These are phyloP conservation scores for Spathaspora sp. DNA, from an alignment of 805 yeast species.

Conservation along the genomic window DNA sequence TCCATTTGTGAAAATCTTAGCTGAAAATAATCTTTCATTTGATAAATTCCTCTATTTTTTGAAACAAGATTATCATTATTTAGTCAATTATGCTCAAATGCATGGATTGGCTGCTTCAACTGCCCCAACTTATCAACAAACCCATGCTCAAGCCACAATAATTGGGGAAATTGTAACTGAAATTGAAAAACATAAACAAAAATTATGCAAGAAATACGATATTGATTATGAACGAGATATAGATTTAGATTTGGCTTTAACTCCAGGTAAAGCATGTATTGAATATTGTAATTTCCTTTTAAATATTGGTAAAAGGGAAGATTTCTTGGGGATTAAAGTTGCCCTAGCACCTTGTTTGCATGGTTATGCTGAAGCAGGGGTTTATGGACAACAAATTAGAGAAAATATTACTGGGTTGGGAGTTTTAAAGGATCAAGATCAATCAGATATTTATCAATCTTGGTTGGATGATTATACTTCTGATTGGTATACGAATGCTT, in stretches of 20 bases:
- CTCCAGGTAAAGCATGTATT: conserved; percentile 53
- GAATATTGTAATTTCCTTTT: conserved; percentile 60
- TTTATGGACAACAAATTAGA: conserved; percentile 22
- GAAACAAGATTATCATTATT: conserved; percentile 66
- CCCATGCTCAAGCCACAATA: conserved; percentile 48
- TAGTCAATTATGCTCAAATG: conserved; percentile 63
- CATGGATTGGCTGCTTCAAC: conserved; percentile 62
- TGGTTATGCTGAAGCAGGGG: conserved; percentile 64
- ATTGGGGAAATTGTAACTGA: conserved; percentile 53
- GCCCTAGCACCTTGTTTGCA: conserved; percentile 74
- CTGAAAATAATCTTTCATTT: conserved; percentile 47
- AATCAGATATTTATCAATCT: conserved; percentile 30
- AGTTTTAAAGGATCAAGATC: conserved; percentile 13
- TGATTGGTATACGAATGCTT: conserved; percentile 54
- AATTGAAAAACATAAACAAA: conserved; percentile 50
- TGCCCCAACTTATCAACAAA: conserved; percentile 52
- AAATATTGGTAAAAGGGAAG: conserved; percentile 48
- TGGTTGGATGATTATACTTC: conserved; percentile 67
- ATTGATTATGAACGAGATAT: conserved; percentile 32
- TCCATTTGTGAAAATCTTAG: conserved; percentile 54
- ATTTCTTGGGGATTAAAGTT: conserved; percentile 62
- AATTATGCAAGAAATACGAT: conserved; percentile 39
- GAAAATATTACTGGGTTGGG: conserved; percentile 18
- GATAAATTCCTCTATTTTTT: conserved; percentile 51
- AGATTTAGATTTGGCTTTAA: conserved; percentile 41